These are phyloP conservation scores for Mortierella sp. DNA, from an alignment of 371 early-diverging fungal species.

Conservation along the genomic window DNA sequence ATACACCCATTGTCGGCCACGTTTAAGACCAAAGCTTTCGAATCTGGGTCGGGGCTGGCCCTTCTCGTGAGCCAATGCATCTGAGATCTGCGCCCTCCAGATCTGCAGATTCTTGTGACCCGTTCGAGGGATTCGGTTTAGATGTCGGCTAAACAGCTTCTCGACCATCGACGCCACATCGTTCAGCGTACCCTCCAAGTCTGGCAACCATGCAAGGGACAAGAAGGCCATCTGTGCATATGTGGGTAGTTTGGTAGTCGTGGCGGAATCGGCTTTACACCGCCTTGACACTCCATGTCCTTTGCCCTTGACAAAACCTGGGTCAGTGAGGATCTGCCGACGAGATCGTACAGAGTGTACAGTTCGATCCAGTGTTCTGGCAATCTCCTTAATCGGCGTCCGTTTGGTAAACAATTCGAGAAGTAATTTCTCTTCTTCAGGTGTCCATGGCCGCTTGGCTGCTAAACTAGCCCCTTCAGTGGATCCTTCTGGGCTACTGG, in stretches of 20 bases:
- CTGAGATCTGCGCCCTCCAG: constrained; percentile 50
- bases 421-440: constrained; percentile 22
- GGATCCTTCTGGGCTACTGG: constrained; percentile 3
- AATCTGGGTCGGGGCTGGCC: constrained; percentile 46
- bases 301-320: constrained; percentile 44
- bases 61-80: constrained; percentile 48
- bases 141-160: constrained; percentile 37
- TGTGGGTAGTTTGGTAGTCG: constrained; percentile 38
- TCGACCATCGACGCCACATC: constrained; percentile 51
- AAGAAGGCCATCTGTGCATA: constrained; percentile 53
- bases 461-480: constrained; percentile 8
- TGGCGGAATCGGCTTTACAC: constrained; percentile 26
- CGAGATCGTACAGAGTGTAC: constrained; percentile 48
- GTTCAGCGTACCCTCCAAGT: constrained; percentile 38
- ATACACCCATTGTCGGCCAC: constrained; percentile 50
- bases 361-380: constrained; percentile 23
- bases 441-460: constrained; percentile 37
- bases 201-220: constrained; percentile 42
- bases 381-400: constrained; percentile 41
- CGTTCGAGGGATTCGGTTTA: constrained; percentile 47
- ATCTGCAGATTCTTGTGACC: constrained; percentile 52
- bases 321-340: constrained; percentile 44
- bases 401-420: constrained; percentile 26
- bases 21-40: constrained; percentile 47
- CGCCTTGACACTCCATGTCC: constrained; percentile 41